A percentile compares a stretch with the other conserved stretches of the same genome.
Conservation (phyloP, 306 rosid genomes). For the Medicago arabica region DNA sequence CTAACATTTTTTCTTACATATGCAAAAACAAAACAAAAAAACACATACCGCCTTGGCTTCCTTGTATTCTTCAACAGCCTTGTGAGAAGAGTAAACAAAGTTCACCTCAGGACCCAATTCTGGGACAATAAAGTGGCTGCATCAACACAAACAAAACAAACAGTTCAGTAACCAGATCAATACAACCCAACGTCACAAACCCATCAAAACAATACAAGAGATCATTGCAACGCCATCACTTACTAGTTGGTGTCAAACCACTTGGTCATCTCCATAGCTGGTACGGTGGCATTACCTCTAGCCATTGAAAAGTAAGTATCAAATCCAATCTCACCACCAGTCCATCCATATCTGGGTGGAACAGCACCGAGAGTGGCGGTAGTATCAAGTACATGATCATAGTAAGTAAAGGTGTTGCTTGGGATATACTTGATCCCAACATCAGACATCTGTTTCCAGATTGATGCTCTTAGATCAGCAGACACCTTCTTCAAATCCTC, state of each 20-base stretch:
- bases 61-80: conserved; percentile 91
- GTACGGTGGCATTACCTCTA: conserved; percentile 90
- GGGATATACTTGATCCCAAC: conserved; percentile 91
- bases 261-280: conserved; percentile 99
- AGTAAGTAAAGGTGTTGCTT: conserved; percentile 85
- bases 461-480: conserved; percentile 76
- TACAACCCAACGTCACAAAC: background rate
- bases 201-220: background rate
- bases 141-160: conserved; percentile 34
- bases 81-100: conserved; percentile 85
- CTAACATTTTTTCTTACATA: background rate
- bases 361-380: conserved; percentile 89
- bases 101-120: conserved; percentile 89
- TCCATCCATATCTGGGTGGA: conserved; percentile 84
- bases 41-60: conserved; percentile 92
- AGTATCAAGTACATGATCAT: conserved; percentile 83
- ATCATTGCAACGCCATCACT: conserved; percentile 35
- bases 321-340: conserved; percentile 85
- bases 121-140: conserved; percentile 94
- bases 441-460: conserved; percentile 86
- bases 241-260: conserved; percentile 99
- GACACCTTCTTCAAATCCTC: conserved; percentile 84
- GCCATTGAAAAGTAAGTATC: conserved; percentile 93
- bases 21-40: background rate
- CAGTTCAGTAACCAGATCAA: conserved; percentile 33